Evolutionary conservation across 345 rosid genomes (phyloP).

Genomic region (Melaleuca alternifolia): DNA sequence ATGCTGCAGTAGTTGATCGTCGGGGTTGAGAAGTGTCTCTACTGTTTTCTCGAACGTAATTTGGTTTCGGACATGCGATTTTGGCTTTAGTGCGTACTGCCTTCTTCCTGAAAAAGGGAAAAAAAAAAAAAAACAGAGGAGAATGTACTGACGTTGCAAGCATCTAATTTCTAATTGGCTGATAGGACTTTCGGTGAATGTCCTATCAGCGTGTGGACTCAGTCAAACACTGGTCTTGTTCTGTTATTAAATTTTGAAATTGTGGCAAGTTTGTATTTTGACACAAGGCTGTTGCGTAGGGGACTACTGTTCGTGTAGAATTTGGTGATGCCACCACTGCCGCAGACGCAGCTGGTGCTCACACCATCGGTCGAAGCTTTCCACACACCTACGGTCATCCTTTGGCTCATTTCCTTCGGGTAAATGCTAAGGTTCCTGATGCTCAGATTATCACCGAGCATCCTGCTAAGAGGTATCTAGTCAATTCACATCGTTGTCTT

Average conservation of each 20-base stretch:
- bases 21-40: not conserved
- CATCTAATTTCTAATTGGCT: not conserved
- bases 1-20: not conserved
- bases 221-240: not conserved
- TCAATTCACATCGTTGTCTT: not conserved
- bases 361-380: constrained; percentile 52
- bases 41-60: not conserved
- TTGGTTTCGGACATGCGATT: not conserved
- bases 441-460: constrained; percentile 89
- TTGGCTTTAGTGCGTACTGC: not conserved
- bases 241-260: not conserved
- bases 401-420: constrained; percentile 91
- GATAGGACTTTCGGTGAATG: not conserved
- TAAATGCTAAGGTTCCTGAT: constrained; percentile 75
- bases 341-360: constrained; percentile 60
- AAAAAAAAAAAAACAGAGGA: too few species aligned
- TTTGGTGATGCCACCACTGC: constrained; percentile 74
- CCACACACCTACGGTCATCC: constrained; percentile 86
- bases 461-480: constrained; percentile 57
- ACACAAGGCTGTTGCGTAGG: constrained; percentile 27
- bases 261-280: not conserved
- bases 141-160: not conserved
- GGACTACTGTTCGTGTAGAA: constrained; percentile 90
- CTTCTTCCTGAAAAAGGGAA: not conserved
- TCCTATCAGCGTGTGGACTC: not conserved